Conservation (phyloP, 2,329 filamentous ascomycete genomes). For the Cladosporium oxysporum region DNA sequence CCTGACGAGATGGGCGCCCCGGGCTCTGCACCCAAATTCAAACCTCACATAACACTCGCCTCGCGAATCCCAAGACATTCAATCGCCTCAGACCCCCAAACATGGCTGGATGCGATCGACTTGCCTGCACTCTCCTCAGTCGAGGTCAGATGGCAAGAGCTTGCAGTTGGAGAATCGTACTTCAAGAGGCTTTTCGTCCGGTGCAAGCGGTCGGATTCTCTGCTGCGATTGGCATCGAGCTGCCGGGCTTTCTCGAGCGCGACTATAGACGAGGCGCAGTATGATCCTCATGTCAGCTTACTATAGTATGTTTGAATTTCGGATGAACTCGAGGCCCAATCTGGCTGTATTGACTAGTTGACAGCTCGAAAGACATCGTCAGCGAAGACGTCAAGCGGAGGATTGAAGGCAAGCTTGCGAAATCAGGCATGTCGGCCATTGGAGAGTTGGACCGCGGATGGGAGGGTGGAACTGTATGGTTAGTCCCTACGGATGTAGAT, state of each 20-base stretch:
- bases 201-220: not conserved
- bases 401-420: not conserved
- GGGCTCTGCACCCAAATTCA: not conserved
- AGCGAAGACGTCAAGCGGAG: not conserved
- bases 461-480: not conserved
- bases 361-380: not conserved
- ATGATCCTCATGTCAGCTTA: constrained; percentile 6
- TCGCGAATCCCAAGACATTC: not conserved
- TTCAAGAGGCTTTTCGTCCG: not conserved
- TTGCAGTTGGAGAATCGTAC: not conserved
- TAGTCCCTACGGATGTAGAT: not conserved
- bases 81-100: not conserved
- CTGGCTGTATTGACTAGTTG: not conserved
- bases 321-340: too few species aligned
- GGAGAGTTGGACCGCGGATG: not conserved
- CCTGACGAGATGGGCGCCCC: not conserved
- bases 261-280: not conserved
- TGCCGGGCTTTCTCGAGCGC: not conserved
- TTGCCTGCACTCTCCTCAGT: not conserved
- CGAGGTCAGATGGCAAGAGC: not conserved
- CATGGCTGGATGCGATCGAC: not conserved
- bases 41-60: constrained; percentile 9
- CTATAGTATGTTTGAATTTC: not conserved
- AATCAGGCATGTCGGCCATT: not conserved
- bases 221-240: not conserved